phyloP scores from a whole-genome alignment of 2,329 filamentous ascomycete genomes.

The Paraphoma sp. region DNA sequence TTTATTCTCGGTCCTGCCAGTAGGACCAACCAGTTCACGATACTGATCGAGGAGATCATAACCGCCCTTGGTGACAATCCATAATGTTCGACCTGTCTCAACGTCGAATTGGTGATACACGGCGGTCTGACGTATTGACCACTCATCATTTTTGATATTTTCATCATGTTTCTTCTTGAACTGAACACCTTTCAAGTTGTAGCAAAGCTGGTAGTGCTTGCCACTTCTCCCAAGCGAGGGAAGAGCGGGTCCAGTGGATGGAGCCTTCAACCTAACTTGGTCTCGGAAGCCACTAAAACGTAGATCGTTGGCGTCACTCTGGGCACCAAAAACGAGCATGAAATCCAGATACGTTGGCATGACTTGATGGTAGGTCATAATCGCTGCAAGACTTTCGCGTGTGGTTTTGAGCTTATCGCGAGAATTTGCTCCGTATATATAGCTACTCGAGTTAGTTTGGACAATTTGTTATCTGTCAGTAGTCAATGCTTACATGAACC shows the following conservation, averaged over 20 bases:
- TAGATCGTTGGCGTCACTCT: constrained; percentile 37
- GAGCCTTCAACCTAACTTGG: constrained; percentile 30
- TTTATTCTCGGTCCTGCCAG: constrained; percentile 40
- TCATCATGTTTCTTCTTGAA: constrained; percentile 10
- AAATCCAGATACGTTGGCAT: constrained; percentile 52
- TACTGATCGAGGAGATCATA: constrained; percentile 23
- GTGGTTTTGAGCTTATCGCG: constrained; percentile 25
- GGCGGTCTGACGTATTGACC: constrained; percentile 49
- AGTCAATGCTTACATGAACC: constrained; percentile 26
- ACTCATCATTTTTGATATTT: constrained; percentile 23
- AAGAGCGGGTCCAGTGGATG: constrained; percentile 13
- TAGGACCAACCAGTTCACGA: constrained; percentile 40
- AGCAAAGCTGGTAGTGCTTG: constrained; percentile 46
- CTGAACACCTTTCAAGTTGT: constrained; percentile 41
- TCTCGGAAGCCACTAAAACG: constrained; percentile 49
- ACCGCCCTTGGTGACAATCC: constrained; percentile 52
- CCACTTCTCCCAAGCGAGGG: constrained; percentile 42
- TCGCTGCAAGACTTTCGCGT: constrained; percentile 13
- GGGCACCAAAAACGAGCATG: constrained; percentile 46
- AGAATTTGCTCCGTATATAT: constrained; percentile 20
- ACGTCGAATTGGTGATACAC: constrained; percentile 53
- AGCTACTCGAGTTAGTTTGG: constrained; percentile 8
- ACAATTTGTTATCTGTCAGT: not conserved
- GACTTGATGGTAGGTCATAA: constrained; percentile 46
- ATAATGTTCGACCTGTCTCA: constrained; percentile 43